Conservation (phyloP, 1,284 basidiomycete species). For the Puccinia sorghi region DNA sequence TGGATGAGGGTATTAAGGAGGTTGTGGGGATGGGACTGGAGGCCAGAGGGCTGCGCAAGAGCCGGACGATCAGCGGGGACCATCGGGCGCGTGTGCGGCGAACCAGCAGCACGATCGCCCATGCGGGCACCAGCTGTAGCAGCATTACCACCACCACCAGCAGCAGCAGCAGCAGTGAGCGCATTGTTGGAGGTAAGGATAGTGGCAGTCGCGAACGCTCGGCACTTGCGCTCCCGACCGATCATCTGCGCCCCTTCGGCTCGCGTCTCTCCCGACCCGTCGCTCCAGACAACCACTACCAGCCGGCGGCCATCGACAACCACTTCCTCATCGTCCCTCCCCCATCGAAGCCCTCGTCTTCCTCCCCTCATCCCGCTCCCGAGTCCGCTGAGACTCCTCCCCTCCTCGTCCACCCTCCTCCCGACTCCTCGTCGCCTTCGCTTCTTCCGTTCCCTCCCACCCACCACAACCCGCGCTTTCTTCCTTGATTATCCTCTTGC, state of each 20-base stretch:
- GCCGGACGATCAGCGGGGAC: neutral
- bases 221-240: no score
- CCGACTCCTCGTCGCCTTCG: neutral
- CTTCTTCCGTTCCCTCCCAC: no score
- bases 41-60: neutral
- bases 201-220: no score
- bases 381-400: neutral
- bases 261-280: neutral
- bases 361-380: neutral
- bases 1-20: no score
- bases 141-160: neutral
- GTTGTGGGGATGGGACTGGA: no score
- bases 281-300: neutral
- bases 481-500: no score
- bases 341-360: neutral
- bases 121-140: no score
- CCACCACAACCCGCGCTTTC: no score
- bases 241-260: neutral
- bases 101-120: neutral
- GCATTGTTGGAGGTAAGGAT: no score
- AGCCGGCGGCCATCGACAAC: neutral
- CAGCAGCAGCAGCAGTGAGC: neutral
- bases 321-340: neutral
- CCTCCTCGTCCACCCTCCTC: neutral
- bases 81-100: neutral